Conservation (phyloP, 768 basidiomycete species). For the Candolleomyces aberdarensis region DNA sequence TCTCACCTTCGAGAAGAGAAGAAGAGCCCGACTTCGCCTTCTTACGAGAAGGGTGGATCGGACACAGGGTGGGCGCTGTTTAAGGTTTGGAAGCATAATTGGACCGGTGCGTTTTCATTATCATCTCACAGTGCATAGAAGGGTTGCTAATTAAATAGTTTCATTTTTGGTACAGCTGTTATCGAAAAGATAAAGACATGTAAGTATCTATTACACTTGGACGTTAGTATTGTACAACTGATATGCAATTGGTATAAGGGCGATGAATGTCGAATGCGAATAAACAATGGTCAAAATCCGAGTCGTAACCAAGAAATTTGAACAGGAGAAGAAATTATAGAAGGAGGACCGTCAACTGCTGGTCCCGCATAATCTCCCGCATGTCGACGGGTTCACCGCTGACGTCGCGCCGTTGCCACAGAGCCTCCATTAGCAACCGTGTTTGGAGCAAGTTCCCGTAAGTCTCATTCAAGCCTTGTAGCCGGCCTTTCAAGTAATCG, state of each 20-base stretch:
- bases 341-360: constrained; percentile 45
- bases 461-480: constrained; percentile 52
- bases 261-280: background rate
- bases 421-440: constrained; percentile 59
- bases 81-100: too few relatives aligned
- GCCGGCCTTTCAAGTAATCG: constrained; percentile 55
- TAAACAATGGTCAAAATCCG: background rate
- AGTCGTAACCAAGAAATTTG: background rate
- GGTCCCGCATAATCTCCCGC: constrained; percentile 55
- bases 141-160: background rate
- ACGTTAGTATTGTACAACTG: constrained; percentile 1
- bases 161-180: background rate
- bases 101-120: too few relatives aligned
- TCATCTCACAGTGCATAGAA: background rate
- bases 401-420: constrained; percentile 67
- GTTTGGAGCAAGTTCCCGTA: constrained; percentile 61
- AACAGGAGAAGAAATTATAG: constrained; percentile 31
- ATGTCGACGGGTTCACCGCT: constrained; percentile 54
- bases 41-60: too few relatives aligned
- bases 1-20: too few relatives aligned
- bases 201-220: constrained; percentile 1
- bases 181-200: background rate
- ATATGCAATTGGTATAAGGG: background rate
- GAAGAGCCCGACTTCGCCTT: too few relatives aligned
- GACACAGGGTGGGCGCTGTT: too few relatives aligned